A percentile compares a stretch with the other conserved stretches of the same genome.
These are phyloP conservation scores for Neotropicomus parvogracilis DNA, from an alignment of 1,284 basidiomycete species.

Conservation along the genomic window DNA sequence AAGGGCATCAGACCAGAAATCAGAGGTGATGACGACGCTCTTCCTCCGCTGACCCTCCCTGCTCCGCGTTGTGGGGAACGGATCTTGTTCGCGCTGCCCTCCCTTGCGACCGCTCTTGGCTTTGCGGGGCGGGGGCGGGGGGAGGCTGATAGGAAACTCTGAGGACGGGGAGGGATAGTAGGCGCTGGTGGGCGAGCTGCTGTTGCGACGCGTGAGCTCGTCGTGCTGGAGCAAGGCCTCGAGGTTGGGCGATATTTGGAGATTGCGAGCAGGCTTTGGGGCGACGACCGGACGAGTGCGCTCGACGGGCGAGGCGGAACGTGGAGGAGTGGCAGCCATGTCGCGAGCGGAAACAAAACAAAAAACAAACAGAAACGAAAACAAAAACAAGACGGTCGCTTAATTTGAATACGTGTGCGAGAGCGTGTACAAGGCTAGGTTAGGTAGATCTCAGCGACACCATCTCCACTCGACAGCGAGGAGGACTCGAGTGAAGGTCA, in stretches of 20 bases:
- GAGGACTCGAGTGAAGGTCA: too few species aligned
- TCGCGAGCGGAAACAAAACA: background rate
- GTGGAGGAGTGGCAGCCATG: slow-evolving; percentile 25
- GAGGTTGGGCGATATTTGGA: slow-evolving; percentile 58
- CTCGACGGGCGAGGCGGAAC: slow-evolving; percentile 17
- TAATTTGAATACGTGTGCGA: slow-evolving; percentile 22
- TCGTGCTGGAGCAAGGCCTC: slow-evolving; percentile 61
- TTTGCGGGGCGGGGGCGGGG: slow-evolving; percentile 30
- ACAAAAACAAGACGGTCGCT: background rate
- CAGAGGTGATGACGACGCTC: slow-evolving; percentile 11
- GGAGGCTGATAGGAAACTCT: slow-evolving; percentile 27
- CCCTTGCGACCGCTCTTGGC: slow-evolving; percentile 13
- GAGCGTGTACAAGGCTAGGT: too few species aligned
- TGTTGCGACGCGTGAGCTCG: slow-evolving; percentile 37
- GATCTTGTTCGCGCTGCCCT: slow-evolving; percentile 15
- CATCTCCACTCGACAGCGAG: too few species aligned
- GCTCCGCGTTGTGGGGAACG: slow-evolving; percentile 12
- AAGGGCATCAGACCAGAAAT: slow-evolving; percentile 25
- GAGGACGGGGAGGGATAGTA: slow-evolving; percentile 6
- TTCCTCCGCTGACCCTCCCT: slow-evolving; percentile 18
- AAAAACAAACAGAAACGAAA: too few species aligned
- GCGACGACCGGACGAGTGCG: background rate
- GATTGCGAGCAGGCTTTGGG: slow-evolving; percentile 16
- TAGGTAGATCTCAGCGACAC: too few species aligned
- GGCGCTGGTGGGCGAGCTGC: slow-evolving; percentile 24